Percentiles rank a stretch among this genome's conserved stretches.
Conservation (phyloP, 2,329 filamentous ascomycete genomes). For the Scedosporium apiospermum region DNA sequence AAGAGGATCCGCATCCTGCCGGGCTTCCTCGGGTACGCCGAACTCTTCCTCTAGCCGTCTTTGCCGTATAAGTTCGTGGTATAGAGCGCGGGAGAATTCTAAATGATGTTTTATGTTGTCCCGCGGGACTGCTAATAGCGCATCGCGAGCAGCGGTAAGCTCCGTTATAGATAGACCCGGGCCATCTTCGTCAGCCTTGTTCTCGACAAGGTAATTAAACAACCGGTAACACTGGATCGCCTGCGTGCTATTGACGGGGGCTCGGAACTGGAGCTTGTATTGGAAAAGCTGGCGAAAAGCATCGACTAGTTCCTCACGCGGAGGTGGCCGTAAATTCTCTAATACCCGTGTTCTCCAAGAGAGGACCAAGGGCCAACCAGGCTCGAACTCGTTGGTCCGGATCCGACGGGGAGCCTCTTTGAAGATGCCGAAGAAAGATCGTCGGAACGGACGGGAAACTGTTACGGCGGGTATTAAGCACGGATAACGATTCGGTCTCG, state of each 20-base stretch:
- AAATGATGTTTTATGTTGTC: conserved; percentile 36
- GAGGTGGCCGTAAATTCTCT: conserved; percentile 55
- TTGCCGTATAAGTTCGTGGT: conserved; percentile 18
- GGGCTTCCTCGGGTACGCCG: conserved; percentile 11
- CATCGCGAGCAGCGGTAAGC: conserved; percentile 33
- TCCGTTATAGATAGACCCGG: conserved; percentile 27
- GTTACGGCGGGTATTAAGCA: background rate
- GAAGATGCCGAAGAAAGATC: conserved; percentile 55
- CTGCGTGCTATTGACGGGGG: conserved; percentile 55
- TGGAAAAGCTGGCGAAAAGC: conserved; percentile 58
- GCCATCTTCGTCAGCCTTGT: conserved; percentile 22
- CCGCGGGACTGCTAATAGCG: conserved; percentile 30
- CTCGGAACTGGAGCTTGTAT: conserved; percentile 36
- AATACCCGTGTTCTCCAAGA: conserved; percentile 55
- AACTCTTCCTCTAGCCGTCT: conserved; percentile 11
- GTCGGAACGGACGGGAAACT: background rate
- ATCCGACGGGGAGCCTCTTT: conserved; percentile 47
- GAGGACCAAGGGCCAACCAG: conserved; percentile 63
- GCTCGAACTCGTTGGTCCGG: conserved; percentile 55
- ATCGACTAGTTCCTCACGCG: conserved; percentile 49
- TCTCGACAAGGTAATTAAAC: conserved; percentile 46
- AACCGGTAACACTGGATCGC: conserved; percentile 47
- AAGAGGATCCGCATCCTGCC: conserved; percentile 13
- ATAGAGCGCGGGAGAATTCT: conserved; percentile 34
- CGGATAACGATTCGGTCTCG: background rate